phyloP scores from a whole-genome alignment of 129 eudicot species.

The Pittosporum tobira region DNA sequence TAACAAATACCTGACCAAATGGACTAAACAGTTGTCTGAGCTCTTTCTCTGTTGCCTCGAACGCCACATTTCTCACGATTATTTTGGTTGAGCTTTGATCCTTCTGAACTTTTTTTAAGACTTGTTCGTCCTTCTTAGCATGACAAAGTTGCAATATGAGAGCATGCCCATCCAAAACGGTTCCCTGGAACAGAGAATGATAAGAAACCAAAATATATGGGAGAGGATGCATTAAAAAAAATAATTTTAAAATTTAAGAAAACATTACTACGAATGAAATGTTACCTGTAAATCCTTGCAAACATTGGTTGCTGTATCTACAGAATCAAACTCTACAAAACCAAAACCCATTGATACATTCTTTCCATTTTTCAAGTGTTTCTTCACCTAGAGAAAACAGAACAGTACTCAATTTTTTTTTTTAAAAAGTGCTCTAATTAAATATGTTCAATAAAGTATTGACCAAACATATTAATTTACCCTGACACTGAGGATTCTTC shows the following conservation, averaged over 20 bases:
- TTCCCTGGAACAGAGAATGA: slow-evolving; percentile 50
- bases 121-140: slow-evolving; percentile 53
- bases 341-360: slow-evolving; percentile 91
- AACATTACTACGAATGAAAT: not conserved
- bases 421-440: not conserved
- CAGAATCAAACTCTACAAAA: slow-evolving; percentile 78
- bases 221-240: no score
- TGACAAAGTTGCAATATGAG: slow-evolving; percentile 80
- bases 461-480: slow-evolving; percentile 31
- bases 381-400: slow-evolving; percentile 45
- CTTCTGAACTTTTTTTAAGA: slow-evolving; percentile 43
- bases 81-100: slow-evolving; percentile 84
- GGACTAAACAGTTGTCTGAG: slow-evolving; percentile 71
- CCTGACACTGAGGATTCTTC: slow-evolving; percentile 73
- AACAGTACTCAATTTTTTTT: slow-evolving; percentile 8
- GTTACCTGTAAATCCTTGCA: slow-evolving; percentile 71
- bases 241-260: not conserved
- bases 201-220: not conserved
- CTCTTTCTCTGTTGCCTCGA: slow-evolving; percentile 91
- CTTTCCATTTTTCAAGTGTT: slow-evolving; percentile 83
- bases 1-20: slow-evolving; percentile 71
- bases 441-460: not conserved
- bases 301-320: slow-evolving; percentile 56
- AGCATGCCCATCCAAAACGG: slow-evolving; percentile 96
- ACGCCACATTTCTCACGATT: slow-evolving; percentile 94